A percentile compares a stretch with the other conserved stretches of the same genome.
Conservation (phyloP, 2,329 filamentous ascomycete species). For the Cercospora citrullina region DNA sequence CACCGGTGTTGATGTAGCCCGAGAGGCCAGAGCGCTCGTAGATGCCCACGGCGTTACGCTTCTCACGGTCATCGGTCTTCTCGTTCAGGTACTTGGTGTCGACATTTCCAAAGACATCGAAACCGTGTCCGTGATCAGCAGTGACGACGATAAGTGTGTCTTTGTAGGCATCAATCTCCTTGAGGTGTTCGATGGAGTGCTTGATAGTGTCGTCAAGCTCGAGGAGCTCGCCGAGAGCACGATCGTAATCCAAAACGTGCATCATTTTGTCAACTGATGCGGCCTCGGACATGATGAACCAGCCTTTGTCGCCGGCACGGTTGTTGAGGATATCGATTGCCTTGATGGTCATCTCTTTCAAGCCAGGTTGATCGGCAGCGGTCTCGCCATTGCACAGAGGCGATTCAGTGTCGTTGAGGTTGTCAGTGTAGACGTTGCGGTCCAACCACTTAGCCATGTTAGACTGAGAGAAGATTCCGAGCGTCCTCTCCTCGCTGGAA, state of each 20-base stretch:
- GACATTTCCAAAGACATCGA: slow-evolving; percentile 79
- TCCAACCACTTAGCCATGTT: slow-evolving; percentile 82
- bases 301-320: slow-evolving; percentile 62
- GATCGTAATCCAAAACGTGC: slow-evolving; percentile 82
- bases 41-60: slow-evolving; percentile 71
- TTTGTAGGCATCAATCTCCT: slow-evolving; percentile 64
- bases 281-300: slow-evolving; percentile 85
- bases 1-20: slow-evolving; percentile 68
- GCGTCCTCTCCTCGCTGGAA: slow-evolving; percentile 61
- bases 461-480: slow-evolving; percentile 74
- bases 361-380: slow-evolving; percentile 73
- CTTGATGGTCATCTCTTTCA: slow-evolving; percentile 89
- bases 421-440: slow-evolving; percentile 74
- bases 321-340: slow-evolving; percentile 46
- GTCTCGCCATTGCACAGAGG: slow-evolving; percentile 64
- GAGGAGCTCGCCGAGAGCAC: slow-evolving; percentile 78
- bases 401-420: slow-evolving; percentile 66
- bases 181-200: slow-evolving; percentile 70
- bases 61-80: slow-evolving; percentile 66
- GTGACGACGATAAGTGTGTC: slow-evolving; percentile 79
- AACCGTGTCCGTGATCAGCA: slow-evolving; percentile 87
- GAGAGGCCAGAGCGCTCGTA: slow-evolving; percentile 74
- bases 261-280: slow-evolving; percentile 89
- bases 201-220: slow-evolving; percentile 82
- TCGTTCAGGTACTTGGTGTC: slow-evolving; percentile 75